Base-by-base conservation (phyloP, 257 asterid species). In the Fraxinus cuspidata region DNA sequence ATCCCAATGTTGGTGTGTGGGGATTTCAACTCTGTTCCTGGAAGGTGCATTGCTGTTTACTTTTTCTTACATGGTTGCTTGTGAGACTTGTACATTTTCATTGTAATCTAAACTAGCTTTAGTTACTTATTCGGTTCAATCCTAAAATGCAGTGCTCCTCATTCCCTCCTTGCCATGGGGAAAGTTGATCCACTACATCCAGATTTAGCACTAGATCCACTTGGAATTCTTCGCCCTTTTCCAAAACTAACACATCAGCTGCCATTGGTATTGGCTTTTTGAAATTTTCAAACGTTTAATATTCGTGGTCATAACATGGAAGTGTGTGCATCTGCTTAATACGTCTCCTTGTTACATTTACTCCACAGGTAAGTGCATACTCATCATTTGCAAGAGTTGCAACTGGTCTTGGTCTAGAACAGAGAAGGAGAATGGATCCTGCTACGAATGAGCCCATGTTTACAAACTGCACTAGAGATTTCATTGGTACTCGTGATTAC, bases 1-100 rank as follows among this genome's bases (percentile, higher is more conserved):
- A 92, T 96, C 49, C 98, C 98, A 31, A 96, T 96, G 99, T 77
- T 96, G 85, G 97, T 96, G 65, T 96, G 98, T 76, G 99, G 99
- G 32, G 99, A 96, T 87, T 93, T 96, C 88, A 90, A 86, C 80
- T 90, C 97, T 73, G 81, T 85, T 47, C 99, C 99, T 63, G 97
- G 94, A 92, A 96, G 97, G 99, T 96, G 74, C 73, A 83, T 65
- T 83, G 49, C 66, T 34, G 16, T 72, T 81, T 21, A 75, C 28
- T 4, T 47, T 32, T 53, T 72, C 47, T 71, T 75, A 56, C 74
- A 27, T 64, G 25, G 16, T 56, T 49, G 10, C 44, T 71, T 42
- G 72, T 65, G 35, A 63, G 31, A 65, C 70, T 44, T 18, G 34
- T 65, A 47, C 23, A 44, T 67, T 72, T 23, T 63, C 8, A 23